Percentiles rank a stretch among this genome's conserved stretches.
These are phyloP conservation scores for Colletotrichum agaves DNA, from an alignment of 2,329 filamentous ascomycete species.

Conservation along the genomic window DNA sequence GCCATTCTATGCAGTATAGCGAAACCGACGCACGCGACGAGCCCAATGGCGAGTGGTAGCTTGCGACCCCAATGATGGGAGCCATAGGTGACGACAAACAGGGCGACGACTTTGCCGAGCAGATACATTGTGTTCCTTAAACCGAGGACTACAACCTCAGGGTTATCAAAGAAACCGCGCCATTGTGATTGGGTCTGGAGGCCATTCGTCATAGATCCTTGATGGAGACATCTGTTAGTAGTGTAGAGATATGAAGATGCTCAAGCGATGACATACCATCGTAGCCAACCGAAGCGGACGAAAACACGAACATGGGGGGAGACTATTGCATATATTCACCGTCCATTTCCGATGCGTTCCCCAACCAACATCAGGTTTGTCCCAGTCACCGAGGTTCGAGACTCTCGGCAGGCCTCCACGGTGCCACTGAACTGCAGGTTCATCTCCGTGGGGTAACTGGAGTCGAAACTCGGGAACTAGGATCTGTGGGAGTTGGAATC, in stretches of 20 bases:
- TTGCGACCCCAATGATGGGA: constrained; percentile 50
- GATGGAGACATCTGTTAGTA: not conserved
- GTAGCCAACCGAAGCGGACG: constrained; percentile 55
- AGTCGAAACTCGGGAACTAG: constrained; percentile 8
- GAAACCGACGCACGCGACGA: constrained; percentile 45
- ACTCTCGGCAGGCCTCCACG: constrained; percentile 2
- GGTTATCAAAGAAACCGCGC: constrained; percentile 47
- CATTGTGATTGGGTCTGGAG: constrained; percentile 51
- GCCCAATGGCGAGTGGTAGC: constrained; percentile 45
- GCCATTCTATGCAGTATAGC: constrained; percentile 43
- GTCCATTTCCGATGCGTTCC: not conserved
- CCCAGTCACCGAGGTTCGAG: constrained; percentile 1
- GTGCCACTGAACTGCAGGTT: not conserved
- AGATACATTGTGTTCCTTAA: constrained; percentile 31
- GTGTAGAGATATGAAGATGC: not conserved
- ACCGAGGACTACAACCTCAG: constrained; percentile 17
- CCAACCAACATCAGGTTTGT: not conserved
- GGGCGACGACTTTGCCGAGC: constrained; percentile 27
- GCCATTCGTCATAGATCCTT: constrained; percentile 53
- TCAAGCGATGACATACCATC: constrained; percentile 40
- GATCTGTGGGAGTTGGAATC: constrained; percentile 3
- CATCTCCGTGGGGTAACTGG: constrained; percentile 13
- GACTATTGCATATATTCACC: constrained; percentile 5
- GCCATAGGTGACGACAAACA: constrained; percentile 36
- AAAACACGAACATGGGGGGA: constrained; percentile 44